Conservation (phyloP, 129 eudicot genomes). For the Chrysanthemum lavandulifolium region DNA sequence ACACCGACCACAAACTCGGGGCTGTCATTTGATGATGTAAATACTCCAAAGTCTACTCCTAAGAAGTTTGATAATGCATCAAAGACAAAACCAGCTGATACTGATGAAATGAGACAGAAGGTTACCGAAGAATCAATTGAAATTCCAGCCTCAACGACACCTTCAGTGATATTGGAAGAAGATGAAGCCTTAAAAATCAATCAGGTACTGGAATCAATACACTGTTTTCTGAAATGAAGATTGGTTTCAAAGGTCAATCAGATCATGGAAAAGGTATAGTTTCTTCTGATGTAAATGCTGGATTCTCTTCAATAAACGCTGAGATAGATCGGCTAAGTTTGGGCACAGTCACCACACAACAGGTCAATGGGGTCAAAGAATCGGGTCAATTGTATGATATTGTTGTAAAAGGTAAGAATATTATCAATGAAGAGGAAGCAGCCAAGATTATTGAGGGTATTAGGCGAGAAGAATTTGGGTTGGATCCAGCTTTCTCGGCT, state of each 20-base stretch:
- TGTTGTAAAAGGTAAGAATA: slow-evolving; percentile 33
- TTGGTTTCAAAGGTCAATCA: slow-evolving; percentile 10
- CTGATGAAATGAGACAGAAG: no score
- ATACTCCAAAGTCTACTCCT: slow-evolving; percentile 56
- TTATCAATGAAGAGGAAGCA: slow-evolving; percentile 35
- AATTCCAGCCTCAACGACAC: neutral
- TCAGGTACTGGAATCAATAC: neutral
- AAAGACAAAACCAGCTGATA: no score
- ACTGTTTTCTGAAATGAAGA: slow-evolving; percentile 3
- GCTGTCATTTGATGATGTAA: slow-evolving; percentile 29
- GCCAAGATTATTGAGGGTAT: slow-evolving; percentile 65
- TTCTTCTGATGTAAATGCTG: slow-evolving; percentile 10
- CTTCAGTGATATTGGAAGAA: neutral
- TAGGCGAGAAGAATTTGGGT: slow-evolving; percentile 91
- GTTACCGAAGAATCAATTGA: slow-evolving; percentile 10
- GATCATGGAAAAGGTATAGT: slow-evolving; percentile 18
- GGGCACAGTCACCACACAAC: slow-evolving; percentile 28
- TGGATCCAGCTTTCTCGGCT: slow-evolving; percentile 56
- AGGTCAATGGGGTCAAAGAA: slow-evolving; percentile 61
- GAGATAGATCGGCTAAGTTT: slow-evolving; percentile 29
- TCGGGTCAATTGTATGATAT: slow-evolving; percentile 71
- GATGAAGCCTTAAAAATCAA: neutral
- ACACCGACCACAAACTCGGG: slow-evolving; percentile 18
- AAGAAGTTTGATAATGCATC: slow-evolving; percentile 9
- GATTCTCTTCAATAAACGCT: neutral